Evolutionary conservation across 805 yeast species (phyloP).

Genomic region (Kodamaea leandrae): DNA sequence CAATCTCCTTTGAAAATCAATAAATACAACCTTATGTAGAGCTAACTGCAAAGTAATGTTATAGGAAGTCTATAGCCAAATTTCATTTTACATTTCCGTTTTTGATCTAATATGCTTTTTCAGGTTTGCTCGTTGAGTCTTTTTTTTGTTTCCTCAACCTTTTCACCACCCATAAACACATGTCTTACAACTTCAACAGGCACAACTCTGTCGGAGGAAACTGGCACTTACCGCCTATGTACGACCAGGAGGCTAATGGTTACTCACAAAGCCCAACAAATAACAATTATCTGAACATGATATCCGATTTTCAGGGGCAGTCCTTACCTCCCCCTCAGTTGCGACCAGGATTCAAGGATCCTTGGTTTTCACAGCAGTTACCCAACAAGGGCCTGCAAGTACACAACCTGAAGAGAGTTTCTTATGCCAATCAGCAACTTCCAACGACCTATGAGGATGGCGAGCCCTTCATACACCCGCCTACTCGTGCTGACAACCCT

Average conservation of each 20-base stretch:
- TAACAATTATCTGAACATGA: not conserved
- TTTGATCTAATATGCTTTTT: not conserved
- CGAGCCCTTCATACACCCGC: slow-evolving; percentile 38
- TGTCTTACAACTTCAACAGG: slow-evolving; percentile 28
- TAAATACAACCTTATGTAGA: too few relatives aligned
- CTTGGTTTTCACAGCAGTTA: slow-evolving; percentile 36
- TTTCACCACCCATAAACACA: slow-evolving; percentile 26
- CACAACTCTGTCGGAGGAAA: slow-evolving; percentile 40
- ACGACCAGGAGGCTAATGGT: slow-evolving; percentile 7
- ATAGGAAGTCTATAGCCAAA: too few relatives aligned
- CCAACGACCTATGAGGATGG: slow-evolving; percentile 52
- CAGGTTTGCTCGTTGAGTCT: slow-evolving; percentile 1
- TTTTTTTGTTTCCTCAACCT: not conserved
- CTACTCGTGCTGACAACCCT: slow-evolving; percentile 45
- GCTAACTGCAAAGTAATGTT: too few relatives aligned
- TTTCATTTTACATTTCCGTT: not conserved
- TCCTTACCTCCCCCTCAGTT: slow-evolving; percentile 4
- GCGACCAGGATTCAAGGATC: slow-evolving; percentile 39
- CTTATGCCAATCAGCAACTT: slow-evolving; percentile 41
- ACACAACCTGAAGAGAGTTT: slow-evolving; percentile 29
- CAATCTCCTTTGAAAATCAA: too few relatives aligned
- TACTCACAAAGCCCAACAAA: slow-evolving; percentile 3
- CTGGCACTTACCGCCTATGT: slow-evolving; percentile 33
- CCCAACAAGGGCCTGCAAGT: slow-evolving; percentile 28
- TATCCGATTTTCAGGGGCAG: slow-evolving; percentile 2